These are phyloP conservation scores for Fraxinus velutina DNA, from an alignment of 305 asterid genomes.

Conservation along the genomic window DNA sequence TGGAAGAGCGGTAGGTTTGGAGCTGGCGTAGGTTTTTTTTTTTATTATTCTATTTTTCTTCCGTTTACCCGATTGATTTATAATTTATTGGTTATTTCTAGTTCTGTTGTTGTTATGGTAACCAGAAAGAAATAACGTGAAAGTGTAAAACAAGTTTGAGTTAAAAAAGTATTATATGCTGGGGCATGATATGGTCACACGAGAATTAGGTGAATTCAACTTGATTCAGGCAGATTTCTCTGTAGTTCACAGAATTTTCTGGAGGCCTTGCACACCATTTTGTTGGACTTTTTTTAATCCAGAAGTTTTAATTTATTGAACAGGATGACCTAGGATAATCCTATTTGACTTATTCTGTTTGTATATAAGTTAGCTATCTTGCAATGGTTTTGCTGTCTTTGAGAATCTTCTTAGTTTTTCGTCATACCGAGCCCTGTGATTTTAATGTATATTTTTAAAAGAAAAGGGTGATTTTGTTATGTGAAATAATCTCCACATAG, in stretches of 20 bases:
- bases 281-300: neutral
- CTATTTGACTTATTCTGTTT: neutral
- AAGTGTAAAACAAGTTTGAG: neutral
- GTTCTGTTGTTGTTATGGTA: neutral
- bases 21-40: conserved; percentile 32
- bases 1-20: conserved; percentile 21
- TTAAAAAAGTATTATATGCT: neutral
- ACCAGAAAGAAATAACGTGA: conserved; percentile 7
- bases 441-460: neutral
- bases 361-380: neutral
- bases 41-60: neutral
- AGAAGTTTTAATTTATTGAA: neutral
- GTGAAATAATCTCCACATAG: neutral
- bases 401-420: neutral
- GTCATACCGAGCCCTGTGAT: neutral
- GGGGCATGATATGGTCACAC: conserved; percentile 11
- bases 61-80: conserved; percentile 8
- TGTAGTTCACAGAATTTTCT: neutral
- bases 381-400: conserved; percentile 14
- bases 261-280: neutral
- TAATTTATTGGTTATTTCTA: neutral
- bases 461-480: conserved; percentile 1
- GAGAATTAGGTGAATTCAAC: conserved; percentile 5
- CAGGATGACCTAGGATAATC: neutral
- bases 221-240: neutral